A percentile compares a stretch with the other conserved stretches of the same genome.
phyloP scores from a whole-genome alignment of 2,329 filamentous ascomycete species.

The Fusarium circinatum region DNA sequence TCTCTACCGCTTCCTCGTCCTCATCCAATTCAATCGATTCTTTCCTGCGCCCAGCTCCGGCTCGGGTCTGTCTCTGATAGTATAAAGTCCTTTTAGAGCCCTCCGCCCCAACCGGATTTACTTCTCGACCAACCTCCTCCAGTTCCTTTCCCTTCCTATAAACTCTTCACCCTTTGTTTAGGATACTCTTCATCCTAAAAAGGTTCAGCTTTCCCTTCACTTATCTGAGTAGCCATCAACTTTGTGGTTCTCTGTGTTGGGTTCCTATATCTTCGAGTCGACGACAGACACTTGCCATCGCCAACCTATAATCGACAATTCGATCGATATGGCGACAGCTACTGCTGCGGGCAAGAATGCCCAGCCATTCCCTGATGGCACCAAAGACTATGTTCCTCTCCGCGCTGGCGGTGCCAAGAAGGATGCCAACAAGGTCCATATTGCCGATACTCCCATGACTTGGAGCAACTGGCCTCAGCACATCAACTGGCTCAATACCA shows the following conservation, averaged over 20 bases:
- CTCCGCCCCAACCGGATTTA: slow-evolving; percentile 38
- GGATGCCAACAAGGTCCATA: slow-evolving; percentile 65
- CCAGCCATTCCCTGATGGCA: slow-evolving; percentile 62
- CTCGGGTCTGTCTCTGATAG: slow-evolving; percentile 39
- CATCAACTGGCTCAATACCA: slow-evolving; percentile 92
- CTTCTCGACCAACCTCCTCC: slow-evolving; percentile 28
- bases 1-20: slow-evolving; percentile 30
- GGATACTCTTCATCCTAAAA: slow-evolving; percentile 33
- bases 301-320: slow-evolving; percentile 9
- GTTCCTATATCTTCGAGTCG: slow-evolving; percentile 11
- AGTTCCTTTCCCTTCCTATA: slow-evolving; percentile 9
- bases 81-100: slow-evolving; percentile 45
- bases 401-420: slow-evolving; percentile 45
- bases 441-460: slow-evolving; percentile 84
- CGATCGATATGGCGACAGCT: slow-evolving; percentile 51
- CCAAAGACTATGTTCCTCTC: slow-evolving; percentile 64
- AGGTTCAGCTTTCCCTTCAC: slow-evolving; percentile 26
- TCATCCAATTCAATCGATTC: slow-evolving; percentile 24
- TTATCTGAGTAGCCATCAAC: slow-evolving; percentile 26
- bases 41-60: slow-evolving; percentile 33
- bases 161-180: slow-evolving; percentile 18
- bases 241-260: slow-evolving; percentile 37
- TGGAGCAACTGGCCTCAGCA: slow-evolving; percentile 89
- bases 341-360: slow-evolving; percentile 50
- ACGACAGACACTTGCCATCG: slow-evolving; percentile 30